phyloP scores from a whole-genome alignment of 371 early-diverging fungal species.

The Actinomucor elegans region DNA sequence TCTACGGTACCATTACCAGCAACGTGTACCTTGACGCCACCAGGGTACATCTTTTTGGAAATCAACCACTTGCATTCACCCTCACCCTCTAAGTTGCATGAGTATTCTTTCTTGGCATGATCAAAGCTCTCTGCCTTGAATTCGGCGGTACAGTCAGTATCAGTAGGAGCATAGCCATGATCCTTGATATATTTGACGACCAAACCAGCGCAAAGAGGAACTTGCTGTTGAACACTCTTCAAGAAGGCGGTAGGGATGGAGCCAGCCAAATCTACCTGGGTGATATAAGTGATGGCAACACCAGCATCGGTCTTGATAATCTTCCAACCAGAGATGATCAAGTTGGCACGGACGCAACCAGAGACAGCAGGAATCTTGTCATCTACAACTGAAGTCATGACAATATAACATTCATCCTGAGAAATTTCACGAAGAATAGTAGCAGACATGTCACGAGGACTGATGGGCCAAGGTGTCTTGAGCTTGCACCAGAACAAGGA shows the following conservation, averaged over 20 bases:
- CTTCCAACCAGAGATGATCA: conserved; percentile 50
- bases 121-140: conserved; percentile 33
- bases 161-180: conserved; percentile 35
- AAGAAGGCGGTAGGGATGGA: conserved; percentile 42
- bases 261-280: conserved; percentile 46
- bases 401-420: conserved; percentile 21
- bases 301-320: conserved; percentile 29
- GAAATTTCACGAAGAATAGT: conserved; percentile 16
- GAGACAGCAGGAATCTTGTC: conserved; percentile 23
- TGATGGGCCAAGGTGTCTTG: conserved; percentile 51
- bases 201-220: conserved; percentile 43
- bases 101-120: conserved; percentile 26
- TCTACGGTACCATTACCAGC: conserved; percentile 12
- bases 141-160: conserved; percentile 1
- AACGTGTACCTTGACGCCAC: conserved; percentile 36
- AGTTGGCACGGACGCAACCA: conserved; percentile 37
- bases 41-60: conserved; percentile 37
- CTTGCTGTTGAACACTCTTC: conserved; percentile 35
- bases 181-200: conserved; percentile 34
- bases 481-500: conserved; percentile 43
- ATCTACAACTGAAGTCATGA: conserved; percentile 41
- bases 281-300: conserved; percentile 40
- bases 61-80: conserved; percentile 18
- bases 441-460: conserved; percentile 29
- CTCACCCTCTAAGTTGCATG: conserved; percentile 18